phyloP scores from a whole-genome alignment of 202 grass and related monocot genomes.

The Zoysia matrella region DNA sequence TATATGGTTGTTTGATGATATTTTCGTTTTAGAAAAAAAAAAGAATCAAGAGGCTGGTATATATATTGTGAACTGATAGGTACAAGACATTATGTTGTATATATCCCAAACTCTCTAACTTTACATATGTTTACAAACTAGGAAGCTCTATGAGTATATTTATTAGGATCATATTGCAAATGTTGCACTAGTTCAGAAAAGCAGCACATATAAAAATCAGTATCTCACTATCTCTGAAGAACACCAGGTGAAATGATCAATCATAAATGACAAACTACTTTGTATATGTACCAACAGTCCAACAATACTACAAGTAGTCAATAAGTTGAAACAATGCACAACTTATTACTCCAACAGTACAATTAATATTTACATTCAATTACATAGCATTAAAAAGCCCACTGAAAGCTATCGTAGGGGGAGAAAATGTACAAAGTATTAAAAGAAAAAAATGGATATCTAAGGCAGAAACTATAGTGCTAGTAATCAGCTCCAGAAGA shows the following conservation, averaged over 20 bases:
- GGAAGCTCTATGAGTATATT: too few species aligned
- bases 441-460: slow-evolving; percentile 14
- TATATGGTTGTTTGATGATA: too few species aligned
- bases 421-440: slow-evolving; percentile 46
- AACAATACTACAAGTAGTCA: slow-evolving; percentile 2
- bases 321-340: neutral
- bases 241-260: slow-evolving; percentile 27
- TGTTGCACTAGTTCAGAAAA: too few species aligned
- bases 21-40: too few species aligned
- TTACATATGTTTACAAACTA: too few species aligned
- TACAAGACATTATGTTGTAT: too few species aligned
- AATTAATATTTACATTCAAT: slow-evolving; percentile 49
- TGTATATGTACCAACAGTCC: neutral
- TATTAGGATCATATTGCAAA: too few species aligned
- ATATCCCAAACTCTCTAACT: too few species aligned
- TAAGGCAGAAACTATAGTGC: slow-evolving; percentile 28
- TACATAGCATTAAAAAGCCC: slow-evolving; percentile 51
- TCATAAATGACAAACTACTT: slow-evolving; percentile 16
- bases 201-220: too few species aligned
- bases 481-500: slow-evolving; percentile 50
- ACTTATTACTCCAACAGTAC: slow-evolving; percentile 30
- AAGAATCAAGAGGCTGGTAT: too few species aligned
- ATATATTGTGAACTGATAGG: too few species aligned
- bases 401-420: slow-evolving; percentile 14
- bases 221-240: neutral